Conservation (phyloP, 177 flowering plant species). For the Vitis hybrid region DNA sequence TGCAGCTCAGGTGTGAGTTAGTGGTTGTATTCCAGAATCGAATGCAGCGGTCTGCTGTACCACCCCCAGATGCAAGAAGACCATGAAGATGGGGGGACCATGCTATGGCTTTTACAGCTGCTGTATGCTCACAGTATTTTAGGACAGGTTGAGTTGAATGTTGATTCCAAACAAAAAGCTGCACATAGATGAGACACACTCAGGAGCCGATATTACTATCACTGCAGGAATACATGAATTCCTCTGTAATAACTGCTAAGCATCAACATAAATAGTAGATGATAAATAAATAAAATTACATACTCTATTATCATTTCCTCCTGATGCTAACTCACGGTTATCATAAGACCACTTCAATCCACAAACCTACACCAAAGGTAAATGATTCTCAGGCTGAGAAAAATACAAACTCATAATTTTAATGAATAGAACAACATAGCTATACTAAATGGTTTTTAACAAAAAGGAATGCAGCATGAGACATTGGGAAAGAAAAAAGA, state of each 20-base stretch:
- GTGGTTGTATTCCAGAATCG: conserved; percentile 98
- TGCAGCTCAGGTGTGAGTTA: conserved; percentile 75
- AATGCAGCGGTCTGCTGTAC: conserved; percentile 94
- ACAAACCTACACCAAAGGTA: conserved; percentile 60
- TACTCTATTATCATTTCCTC: conserved; percentile 96
- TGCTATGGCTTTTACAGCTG: conserved; percentile 98
- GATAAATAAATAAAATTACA: conserved; percentile 23
- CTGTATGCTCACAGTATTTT: conserved; percentile 90
- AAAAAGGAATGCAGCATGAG: not conserved
- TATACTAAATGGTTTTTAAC: not conserved
- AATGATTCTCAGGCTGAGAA: not conserved
- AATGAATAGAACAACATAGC: not conserved
- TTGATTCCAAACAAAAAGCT: conserved; percentile 98
- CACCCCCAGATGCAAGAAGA: conserved; percentile 98
- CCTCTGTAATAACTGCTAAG: not conserved
- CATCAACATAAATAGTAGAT: not conserved
- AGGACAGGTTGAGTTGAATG: conserved; percentile 86
- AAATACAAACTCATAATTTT: not conserved
- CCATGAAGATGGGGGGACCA: conserved; percentile 99
- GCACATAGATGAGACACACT: conserved; percentile 13
- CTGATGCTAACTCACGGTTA: conserved; percentile 95
- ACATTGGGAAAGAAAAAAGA: not conserved
- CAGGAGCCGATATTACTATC: not conserved
- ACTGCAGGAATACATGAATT: not conserved
- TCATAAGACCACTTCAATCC: conserved; percentile 99